Evolutionary conservation across 1,284 basidiomycete species (phyloP).

Genomic region (Papiliotrema flavescens): DNA sequence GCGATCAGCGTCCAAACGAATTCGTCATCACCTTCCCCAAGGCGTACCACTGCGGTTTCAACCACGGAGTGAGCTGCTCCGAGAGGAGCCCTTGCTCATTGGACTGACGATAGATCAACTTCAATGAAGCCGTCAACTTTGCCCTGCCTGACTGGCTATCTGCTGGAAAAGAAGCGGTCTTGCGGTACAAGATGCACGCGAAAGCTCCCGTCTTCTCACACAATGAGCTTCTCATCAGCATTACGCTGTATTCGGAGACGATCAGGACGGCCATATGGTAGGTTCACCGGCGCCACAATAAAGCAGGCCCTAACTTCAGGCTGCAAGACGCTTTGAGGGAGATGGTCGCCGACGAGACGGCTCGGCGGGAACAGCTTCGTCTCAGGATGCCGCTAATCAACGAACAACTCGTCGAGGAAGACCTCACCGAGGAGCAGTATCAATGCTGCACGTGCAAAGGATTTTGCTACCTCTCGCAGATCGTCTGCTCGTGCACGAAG

Average conservation of each 20-base stretch:
- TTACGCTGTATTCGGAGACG: constrained; percentile 87
- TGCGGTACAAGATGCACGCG: constrained; percentile 79
- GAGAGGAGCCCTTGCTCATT: too few relatives aligned
- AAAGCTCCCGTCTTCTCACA: constrained; percentile 98
- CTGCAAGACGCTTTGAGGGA: constrained; percentile 75
- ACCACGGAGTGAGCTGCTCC: constrained; percentile 73
- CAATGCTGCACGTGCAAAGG: constrained; percentile 91
- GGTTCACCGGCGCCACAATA: constrained; percentile 32
- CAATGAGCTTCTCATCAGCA: constrained; percentile 92
- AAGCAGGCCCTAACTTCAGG: constrained; percentile 52
- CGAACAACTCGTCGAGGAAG: constrained; percentile 72
- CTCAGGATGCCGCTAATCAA: constrained; percentile 54
- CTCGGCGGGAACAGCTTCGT: constrained; percentile 59
- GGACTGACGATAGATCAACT: constrained; percentile 71
- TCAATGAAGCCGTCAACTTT: constrained; percentile 99
- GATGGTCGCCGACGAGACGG: constrained; percentile 83
- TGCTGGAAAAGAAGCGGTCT: constrained; percentile 79
- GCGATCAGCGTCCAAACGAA: constrained; percentile 95
- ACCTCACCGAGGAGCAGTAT: constrained; percentile 86
- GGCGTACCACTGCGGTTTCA: constrained; percentile 98
- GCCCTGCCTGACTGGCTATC: constrained; percentile 94
- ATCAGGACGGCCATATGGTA: constrained; percentile 91
- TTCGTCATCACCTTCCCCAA: constrained; percentile 98
- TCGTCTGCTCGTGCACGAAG: constrained; percentile 72
- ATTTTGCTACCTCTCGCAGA: constrained; percentile 93